These are phyloP conservation scores for Polytolypa hystricis DNA, from an alignment of 2,329 filamentous ascomycete species.

Conservation along the genomic window DNA sequence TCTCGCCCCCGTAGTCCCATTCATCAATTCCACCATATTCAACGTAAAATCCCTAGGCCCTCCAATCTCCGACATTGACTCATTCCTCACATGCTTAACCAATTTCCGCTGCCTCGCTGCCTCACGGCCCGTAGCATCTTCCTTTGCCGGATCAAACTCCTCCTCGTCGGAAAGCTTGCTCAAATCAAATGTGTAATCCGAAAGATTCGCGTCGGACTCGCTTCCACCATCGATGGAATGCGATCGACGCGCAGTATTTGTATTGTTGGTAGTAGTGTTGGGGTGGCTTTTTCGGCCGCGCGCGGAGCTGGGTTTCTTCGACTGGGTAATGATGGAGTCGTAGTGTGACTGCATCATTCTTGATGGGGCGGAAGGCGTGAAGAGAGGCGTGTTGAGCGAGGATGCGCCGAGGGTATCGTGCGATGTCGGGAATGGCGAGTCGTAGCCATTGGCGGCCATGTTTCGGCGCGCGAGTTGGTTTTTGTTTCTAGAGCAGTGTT, in stretches of 20 bases:
- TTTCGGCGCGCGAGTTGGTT: no score
- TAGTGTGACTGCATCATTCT: conserved; percentile 8
- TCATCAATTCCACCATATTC: conserved; percentile 31
- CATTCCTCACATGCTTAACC: no score
- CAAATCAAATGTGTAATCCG: conserved; percentile 31
- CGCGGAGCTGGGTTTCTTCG: conserved; percentile 4
- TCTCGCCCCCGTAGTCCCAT: conserved; percentile 13
- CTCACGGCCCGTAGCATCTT: conserved; percentile 14
- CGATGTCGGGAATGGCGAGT: conserved; percentile 28
- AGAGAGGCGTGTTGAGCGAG: conserved; percentile 26
- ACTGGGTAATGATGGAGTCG: conserved; percentile 1
- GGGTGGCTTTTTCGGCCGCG: conserved; percentile 8
- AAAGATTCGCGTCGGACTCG: conserved; percentile 29
- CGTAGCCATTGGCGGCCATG: conserved; percentile 29
- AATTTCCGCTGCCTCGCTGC: conserved; percentile 18
- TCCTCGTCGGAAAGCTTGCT: conserved; percentile 24
- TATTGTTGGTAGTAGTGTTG: not conserved
- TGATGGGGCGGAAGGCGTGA: conserved; percentile 28
- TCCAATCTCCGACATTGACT: conserved; percentile 27
- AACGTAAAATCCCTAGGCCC: conserved; percentile 33
- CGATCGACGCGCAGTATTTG: conserved; percentile 2
- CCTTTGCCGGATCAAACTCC: conserved; percentile 12
- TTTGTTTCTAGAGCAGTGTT: no score
- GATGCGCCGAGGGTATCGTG: conserved; percentile 34
- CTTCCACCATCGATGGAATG: conserved; percentile 15